Conservation (phyloP, 2,329 filamentous ascomycete species). For the Aspergillus proliferans region DNA sequence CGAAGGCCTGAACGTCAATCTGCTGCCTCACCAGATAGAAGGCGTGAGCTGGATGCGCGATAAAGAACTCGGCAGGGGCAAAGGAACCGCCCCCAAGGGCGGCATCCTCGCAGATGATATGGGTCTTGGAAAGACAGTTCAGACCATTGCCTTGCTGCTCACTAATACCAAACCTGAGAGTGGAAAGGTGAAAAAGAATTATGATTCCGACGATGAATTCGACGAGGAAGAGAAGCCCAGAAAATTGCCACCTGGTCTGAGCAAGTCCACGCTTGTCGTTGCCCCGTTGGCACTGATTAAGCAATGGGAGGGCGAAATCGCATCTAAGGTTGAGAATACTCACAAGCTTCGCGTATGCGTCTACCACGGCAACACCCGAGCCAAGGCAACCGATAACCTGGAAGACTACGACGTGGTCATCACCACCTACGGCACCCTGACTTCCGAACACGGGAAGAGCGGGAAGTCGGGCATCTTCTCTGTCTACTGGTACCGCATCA, state of each 20-base stretch:
- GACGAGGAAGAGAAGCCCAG: constrained; percentile 32
- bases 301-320: constrained; percentile 94
- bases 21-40: constrained; percentile 89
- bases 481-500: constrained; percentile 88
- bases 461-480: constrained; percentile 80
- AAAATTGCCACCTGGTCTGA: constrained; percentile 61
- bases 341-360: constrained; percentile 75
- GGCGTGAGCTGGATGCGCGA: constrained; percentile 93
- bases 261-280: constrained; percentile 81
- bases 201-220: constrained; percentile 45
- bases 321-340: constrained; percentile 65
- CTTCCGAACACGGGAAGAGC: constrained; percentile 73
- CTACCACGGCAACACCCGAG: constrained; percentile 81
- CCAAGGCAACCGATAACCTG: constrained; percentile 70
- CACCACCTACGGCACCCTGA: constrained; percentile 92
- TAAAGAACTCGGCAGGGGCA: constrained; percentile 79
- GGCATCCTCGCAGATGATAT: constrained; percentile 93
- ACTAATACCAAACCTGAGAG: constrained; percentile 64
- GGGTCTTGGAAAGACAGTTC: constrained; percentile 93
- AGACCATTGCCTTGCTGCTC: constrained; percentile 83
- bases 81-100: constrained; percentile 72
- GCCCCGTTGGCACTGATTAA: constrained; percentile 90
- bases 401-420: constrained; percentile 89
- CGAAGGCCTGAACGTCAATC: constrained; percentile 76
- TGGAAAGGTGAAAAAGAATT: constrained; percentile 34